Conservation (phyloP, 2,329 filamentous ascomycete genomes). For the Penicillium sp. region DNA sequence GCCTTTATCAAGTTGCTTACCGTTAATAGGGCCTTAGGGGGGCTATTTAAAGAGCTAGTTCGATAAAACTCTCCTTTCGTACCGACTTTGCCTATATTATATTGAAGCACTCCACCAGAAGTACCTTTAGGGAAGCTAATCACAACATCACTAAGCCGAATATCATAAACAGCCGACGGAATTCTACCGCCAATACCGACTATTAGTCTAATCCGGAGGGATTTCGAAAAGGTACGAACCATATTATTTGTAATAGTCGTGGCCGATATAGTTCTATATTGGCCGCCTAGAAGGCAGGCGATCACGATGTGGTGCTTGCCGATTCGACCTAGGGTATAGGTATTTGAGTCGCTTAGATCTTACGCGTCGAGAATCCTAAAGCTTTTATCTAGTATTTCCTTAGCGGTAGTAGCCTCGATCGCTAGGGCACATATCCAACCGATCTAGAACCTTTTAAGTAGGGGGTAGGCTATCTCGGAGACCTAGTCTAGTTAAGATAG, state of each 20-base stretch:
- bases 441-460: not conserved
- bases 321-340: conserved; percentile 22
- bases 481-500: no score
- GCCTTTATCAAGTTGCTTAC: not conserved
- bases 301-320: conserved; percentile 24
- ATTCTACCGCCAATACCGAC: conserved; percentile 11
- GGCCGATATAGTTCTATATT: conserved; percentile 18
- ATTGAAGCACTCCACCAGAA: not conserved
- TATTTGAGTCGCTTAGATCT: conserved; percentile 19
- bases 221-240: conserved; percentile 19
- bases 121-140: not conserved
- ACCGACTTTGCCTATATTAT: not conserved
- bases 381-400: conserved; percentile 1
- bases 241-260: conserved; percentile 20
- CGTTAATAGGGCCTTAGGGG: not conserved
- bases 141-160: not conserved
- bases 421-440: not conserved
- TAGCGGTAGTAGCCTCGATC: not conserved
- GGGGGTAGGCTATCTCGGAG: not conserved
- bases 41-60: not conserved
- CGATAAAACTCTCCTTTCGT: not conserved
- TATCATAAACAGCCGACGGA: not conserved
- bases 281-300: conserved; percentile 15
- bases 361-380: conserved; percentile 19
- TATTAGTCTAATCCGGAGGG: conserved; percentile 22